These are phyloP conservation scores for Starmerella floricola DNA, from an alignment of 805 yeast genomes.

Conservation along the genomic window DNA sequence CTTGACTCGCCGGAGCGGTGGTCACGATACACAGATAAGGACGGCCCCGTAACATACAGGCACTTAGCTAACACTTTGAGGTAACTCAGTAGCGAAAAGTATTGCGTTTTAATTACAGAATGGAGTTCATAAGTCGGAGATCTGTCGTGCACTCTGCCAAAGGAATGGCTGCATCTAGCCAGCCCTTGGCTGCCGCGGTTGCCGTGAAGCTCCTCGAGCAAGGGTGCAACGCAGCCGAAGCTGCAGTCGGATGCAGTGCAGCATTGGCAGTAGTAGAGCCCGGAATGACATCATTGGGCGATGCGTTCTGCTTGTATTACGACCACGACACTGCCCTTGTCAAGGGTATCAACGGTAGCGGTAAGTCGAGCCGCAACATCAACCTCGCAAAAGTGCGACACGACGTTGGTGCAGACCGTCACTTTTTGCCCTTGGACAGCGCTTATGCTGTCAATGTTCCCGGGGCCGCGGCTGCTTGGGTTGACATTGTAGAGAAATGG, in stretches of 20 bases:
- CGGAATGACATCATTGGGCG: slow-evolving; percentile 33
- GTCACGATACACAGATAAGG: too few species aligned
- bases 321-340: slow-evolving; percentile 40
- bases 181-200: slow-evolving; percentile 66
- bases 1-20: too few species aligned
- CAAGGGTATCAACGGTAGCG: slow-evolving; percentile 63
- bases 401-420: slow-evolving; percentile 33
- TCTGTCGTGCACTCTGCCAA: slow-evolving; percentile 61
- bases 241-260: slow-evolving; percentile 35
- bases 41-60: neutral
- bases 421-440: slow-evolving; percentile 41
- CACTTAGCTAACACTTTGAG: too few species aligned
- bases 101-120: neutral
- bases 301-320: slow-evolving; percentile 47
- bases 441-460: slow-evolving; percentile 59
- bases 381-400: slow-evolving; percentile 23
- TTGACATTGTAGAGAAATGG: slow-evolving; percentile 55
- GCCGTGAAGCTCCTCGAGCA: slow-evolving; percentile 49
- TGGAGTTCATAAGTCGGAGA: slow-evolving; percentile 33
- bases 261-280: slow-evolving; percentile 32
- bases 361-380: slow-evolving; percentile 47
- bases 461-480: slow-evolving; percentile 73
- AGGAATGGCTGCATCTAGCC: slow-evolving; percentile 65
- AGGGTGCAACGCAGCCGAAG: slow-evolving; percentile 53
- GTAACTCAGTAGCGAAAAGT: neutral